Evolutionary conservation across 345 rosid genomes (phyloP).

Genomic region (Arabis hirsuta): DNA sequence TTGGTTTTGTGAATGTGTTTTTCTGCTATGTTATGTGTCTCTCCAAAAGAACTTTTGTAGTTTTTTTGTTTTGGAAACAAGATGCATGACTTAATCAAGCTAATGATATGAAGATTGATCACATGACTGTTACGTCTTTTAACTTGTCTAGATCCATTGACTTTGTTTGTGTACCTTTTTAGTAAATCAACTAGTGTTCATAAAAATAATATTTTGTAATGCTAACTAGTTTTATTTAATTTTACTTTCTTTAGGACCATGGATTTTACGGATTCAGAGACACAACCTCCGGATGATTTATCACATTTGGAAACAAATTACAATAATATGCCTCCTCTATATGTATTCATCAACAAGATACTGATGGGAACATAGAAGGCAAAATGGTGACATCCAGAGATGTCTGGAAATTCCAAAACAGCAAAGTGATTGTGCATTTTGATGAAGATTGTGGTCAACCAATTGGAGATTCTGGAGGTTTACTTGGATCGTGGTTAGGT

Average conservation of each 20-base stretch:
- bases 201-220: too few species aligned
- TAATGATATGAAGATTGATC: too few species aligned
- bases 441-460: neutral
- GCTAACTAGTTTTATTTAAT: too few species aligned
- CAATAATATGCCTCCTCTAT: neutral
- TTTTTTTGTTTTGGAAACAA: too few species aligned
- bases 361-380: neutral
- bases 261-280: neutral
- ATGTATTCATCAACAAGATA: neutral
- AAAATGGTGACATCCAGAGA: neutral
- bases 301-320: neutral
- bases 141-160: too few species aligned
- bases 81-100: too few species aligned
- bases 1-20: too few species aligned
- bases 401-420: neutral
- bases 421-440: slow-evolving; percentile 2
- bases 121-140: too few species aligned
- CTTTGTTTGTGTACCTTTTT: too few species aligned
- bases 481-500: neutral
- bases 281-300: neutral
- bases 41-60: too few species aligned
- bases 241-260: neutral
- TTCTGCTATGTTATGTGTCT: too few species aligned
- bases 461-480: neutral
- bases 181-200: too few species aligned